Evolutionary conservation across 2,329 filamentous ascomycete species (phyloP), one percentile per base, ranked within the genome.

Genomic region (Coniochaeta sp.): DNA sequence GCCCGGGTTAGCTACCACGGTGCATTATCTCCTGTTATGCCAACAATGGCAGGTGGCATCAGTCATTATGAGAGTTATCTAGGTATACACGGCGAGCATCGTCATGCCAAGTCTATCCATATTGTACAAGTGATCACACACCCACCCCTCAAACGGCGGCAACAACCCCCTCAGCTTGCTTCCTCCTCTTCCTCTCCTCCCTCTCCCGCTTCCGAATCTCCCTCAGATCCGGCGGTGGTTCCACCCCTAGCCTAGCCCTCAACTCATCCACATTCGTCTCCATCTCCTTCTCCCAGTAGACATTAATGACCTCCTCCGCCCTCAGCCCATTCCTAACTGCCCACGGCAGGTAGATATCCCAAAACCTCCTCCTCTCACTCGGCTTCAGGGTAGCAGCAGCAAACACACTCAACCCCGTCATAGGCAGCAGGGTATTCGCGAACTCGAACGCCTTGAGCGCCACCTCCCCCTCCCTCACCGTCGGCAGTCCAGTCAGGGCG

Each of bases 361-460:
- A 86, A 63, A 97, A 94, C 52, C 85, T 74, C 53, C 77, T 73
- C 63, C 92, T 81, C 71, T 96, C 92, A 5, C 86, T 83, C 16
- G 86, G 70, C 71, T 95, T 95, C 61, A 95, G 77, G 8, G 91
- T 94, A 45, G 91, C 87, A 24, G 95, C 89, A 1, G 91, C 90
- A 53, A 91, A 82, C 50, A 95, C 76, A 63, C 87, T 90, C 57
- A 99, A 68, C 0, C 89, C 94, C 8, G 94, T 95, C 94, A 99
- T 99, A 0, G 94, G 94, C 51, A 99, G 72, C 30, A 95, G 71
- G 1, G 91, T 97, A 65, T 97, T 99, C 24, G 91, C 84, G 67
- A 96, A 99, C 72, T 99, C 94, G 60, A 99, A 96, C 0, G 91
- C 91, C 72, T 99, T 99, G 59, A 99, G 79, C n/a, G 92, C 94